A percentile compares a stretch with the other conserved stretches of the same genome.
Evolutionary conservation across 2,329 filamentous ascomycete species (phyloP).

Genomic region (Aspergillus transmontanensis): DNA sequence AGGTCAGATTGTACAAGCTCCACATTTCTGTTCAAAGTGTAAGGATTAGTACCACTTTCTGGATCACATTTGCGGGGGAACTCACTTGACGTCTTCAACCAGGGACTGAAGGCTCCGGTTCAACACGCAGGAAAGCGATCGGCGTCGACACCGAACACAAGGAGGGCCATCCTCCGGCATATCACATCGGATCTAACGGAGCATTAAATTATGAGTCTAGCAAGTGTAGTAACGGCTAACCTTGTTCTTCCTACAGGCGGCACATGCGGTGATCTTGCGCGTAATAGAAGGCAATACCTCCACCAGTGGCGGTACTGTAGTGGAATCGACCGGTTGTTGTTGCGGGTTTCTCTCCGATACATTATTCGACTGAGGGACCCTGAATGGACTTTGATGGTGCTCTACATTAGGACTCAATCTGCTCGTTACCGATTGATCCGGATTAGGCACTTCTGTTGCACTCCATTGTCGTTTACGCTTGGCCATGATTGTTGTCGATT

Average conservation of each 20-base stretch:
- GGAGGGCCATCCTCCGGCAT: constrained; percentile 49
- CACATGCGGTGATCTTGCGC: not conserved
- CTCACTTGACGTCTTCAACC: not conserved
- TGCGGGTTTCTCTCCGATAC: not conserved
- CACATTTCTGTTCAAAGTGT: not conserved
- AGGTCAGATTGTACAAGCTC: not conserved
- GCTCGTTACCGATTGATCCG: not conserved
- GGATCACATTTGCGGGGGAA: not conserved
- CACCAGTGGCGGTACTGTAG: not conserved
- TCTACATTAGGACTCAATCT: not conserved
- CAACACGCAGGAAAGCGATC: constrained; percentile 49
- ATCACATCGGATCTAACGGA: constrained; percentile 49
- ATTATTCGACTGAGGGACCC: not conserved
- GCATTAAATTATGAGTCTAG: not conserved
- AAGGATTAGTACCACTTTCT: rapidly evolving
- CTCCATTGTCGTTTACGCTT: not conserved
- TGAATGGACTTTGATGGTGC: not conserved
- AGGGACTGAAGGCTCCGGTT: constrained; percentile 50
- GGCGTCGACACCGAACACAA: constrained; percentile 50
- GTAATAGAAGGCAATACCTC: not conserved
- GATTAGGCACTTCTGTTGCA: not conserved
- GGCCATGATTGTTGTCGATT: not conserved
- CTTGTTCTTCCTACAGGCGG: not conserved
- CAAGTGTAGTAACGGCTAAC: not conserved
- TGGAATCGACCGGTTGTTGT: not conserved